Evolutionary conservation across 345 rosid species (phyloP).

Genomic region (Atalantia buxifolia): DNA sequence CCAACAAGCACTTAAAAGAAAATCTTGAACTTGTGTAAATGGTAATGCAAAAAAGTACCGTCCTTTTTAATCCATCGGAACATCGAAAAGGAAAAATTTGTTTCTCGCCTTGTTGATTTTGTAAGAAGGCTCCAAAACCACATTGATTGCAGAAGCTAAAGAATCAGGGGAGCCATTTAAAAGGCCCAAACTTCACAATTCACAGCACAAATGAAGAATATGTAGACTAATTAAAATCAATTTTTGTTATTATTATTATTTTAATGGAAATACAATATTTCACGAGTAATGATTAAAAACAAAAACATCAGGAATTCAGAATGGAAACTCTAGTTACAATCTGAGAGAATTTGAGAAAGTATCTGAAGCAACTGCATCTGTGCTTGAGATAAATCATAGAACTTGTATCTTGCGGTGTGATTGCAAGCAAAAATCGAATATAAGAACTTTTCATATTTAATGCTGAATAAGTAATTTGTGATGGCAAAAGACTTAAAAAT

Average conservation of each 20-base stretch:
- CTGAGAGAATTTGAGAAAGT: not conserved
- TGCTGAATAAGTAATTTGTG: not conserved
- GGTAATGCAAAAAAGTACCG: not conserved
- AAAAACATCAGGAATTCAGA: not conserved
- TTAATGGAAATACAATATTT: not conserved
- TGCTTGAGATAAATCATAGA: not conserved
- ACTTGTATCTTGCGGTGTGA: not conserved
- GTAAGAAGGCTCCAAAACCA: not conserved
- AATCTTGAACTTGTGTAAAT: not conserved
- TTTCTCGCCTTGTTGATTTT: not conserved
- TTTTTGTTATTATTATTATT: too few relatives aligned
- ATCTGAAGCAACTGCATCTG: not conserved
- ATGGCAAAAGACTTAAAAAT: too few relatives aligned
- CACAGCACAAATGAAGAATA: too few relatives aligned
- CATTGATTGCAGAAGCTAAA: not conserved
- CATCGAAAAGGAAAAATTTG: too few relatives aligned
- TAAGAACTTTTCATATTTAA: not conserved
- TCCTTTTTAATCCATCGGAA: not conserved
- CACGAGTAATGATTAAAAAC: too few relatives aligned
- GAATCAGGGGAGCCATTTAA: not conserved
- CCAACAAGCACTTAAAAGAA: not conserved
- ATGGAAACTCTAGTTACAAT: not conserved
- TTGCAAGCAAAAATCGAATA: not conserved
- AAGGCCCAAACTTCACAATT: not conserved
- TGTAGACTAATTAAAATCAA: too few relatives aligned